Base-by-base conservation (phyloP, 2,329 filamentous ascomycete species). In the Sporothrix curviconia region DNA sequence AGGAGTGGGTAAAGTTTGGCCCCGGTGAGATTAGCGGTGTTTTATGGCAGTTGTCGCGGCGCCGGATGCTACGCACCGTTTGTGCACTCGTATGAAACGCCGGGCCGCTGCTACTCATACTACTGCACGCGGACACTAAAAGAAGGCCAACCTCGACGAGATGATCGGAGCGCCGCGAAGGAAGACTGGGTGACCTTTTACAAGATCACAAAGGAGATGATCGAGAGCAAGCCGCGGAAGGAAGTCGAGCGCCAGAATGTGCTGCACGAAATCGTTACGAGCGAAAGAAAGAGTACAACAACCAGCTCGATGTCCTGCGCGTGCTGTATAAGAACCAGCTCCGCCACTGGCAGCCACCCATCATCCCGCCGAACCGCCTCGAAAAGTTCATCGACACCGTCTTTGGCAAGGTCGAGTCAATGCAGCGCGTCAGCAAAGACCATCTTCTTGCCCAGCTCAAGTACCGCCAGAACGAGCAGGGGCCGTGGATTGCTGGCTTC, bases 1-100 rank as follows among this genome's bases (percentile, higher is more conserved):
- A 99, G 70, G 95, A 99, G 74, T 99, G 95, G 94, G 87, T 99
- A 63, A 96, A 95, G 68, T 92, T 97, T 68, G 88, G 90, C 7
- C 78, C 81, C 1, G 90, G 87, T 7, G 82, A 81, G 24, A 84
- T 97, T 66, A 92, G 89, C 22, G 95, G 94, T 57, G 92, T 99
- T 4, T 76, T 99, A 44, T 96, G 89, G 79, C 95, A 99, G 70
- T 77, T 99, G 50, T 96, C 92, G 3, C n/a, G 91, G 92, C 7
- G 84, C 84, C 22, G 94, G 94, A 14, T 99, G 94, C 69, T 99
- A 99, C 70, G 85, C 92, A 4, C 83, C 90, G 1, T 89, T 86
- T 66, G 71, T 97, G 8, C 94, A 99, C 69, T 80, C 89, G 56
- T 72, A 78, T 43, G 81, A 85, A 59, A 81, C 83, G 9, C 76